These are phyloP conservation scores for Amyloporia xantha DNA, from an alignment of 768 basidiomycete species.

Conservation along the genomic window DNA sequence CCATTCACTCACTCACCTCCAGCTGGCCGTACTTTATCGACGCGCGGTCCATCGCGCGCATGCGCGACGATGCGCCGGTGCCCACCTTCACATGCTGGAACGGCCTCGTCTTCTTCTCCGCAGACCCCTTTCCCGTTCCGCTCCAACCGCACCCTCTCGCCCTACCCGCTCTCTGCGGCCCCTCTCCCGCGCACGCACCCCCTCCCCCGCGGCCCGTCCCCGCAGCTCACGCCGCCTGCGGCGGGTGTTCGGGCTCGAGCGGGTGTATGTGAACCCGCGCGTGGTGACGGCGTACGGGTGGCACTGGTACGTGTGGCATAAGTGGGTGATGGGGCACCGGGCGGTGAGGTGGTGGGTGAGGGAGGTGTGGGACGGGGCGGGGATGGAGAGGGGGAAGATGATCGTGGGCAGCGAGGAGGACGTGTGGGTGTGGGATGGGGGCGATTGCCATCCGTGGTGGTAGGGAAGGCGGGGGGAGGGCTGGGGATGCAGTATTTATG, in stretches of 20 bases:
- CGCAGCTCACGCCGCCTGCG: constrained; percentile 29
- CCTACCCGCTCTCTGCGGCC: constrained; percentile 22
- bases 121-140: constrained; percentile 36
- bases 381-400: constrained; percentile 30
- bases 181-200: constrained; percentile 27
- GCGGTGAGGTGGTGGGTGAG: constrained; percentile 37
- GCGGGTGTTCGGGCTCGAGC: constrained; percentile 30
- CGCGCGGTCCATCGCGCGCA: constrained; percentile 26
- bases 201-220: constrained; percentile 13
- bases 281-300: constrained; percentile 33
- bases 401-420: constrained; percentile 29
- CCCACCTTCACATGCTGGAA: constrained; percentile 44
- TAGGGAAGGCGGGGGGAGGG: background rate
- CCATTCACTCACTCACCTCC: too few species aligned
- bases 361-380: constrained; percentile 29
- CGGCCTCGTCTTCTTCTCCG: constrained; percentile 34
- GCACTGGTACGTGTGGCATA: constrained; percentile 22
- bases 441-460: constrained; percentile 30
- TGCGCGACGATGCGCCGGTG: constrained; percentile 32
- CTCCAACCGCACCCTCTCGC: constrained; percentile 30
- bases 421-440: constrained; percentile 30
- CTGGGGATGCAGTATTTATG: background rate
- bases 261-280: constrained; percentile 33
- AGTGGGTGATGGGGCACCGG: constrained; percentile 30
- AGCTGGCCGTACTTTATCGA: constrained; percentile 40